Evolutionary conservation across 179 eudicot species (phyloP).

Genomic region (Silene coronaria): DNA sequence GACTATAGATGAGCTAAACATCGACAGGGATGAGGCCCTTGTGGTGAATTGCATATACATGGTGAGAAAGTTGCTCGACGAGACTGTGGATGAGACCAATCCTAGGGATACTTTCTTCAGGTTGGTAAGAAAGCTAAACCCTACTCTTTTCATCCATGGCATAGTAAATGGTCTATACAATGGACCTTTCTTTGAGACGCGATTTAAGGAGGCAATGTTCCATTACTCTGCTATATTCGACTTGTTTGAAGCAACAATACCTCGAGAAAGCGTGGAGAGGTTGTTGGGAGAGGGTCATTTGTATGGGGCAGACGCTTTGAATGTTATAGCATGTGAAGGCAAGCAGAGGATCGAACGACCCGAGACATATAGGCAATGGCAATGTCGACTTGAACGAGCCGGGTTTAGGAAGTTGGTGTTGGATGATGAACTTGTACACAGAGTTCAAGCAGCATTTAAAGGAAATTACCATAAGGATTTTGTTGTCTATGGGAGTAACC

Average conservation of each 20-base stretch:
- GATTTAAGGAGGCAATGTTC: constrained; percentile 38
- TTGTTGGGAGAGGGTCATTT: constrained; percentile 32
- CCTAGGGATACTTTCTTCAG: constrained; percentile 41
- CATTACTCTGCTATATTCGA: constrained; percentile 36
- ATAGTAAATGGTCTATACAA: constrained; percentile 35
- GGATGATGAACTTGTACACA: constrained; percentile 21
- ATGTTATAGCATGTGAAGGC: constrained; percentile 45
- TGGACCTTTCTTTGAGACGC: constrained; percentile 41
- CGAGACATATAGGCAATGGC: constrained; percentile 42
- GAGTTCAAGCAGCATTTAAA: constrained; percentile 31
- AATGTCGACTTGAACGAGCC: constrained; percentile 26
- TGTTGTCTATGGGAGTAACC: constrained; percentile 31
- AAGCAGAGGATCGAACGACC: constrained; percentile 42
- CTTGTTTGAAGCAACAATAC: constrained; percentile 34
- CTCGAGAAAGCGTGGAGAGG: constrained; percentile 32
- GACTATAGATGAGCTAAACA: constrained; percentile 34
- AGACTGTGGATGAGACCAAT: constrained; percentile 31
- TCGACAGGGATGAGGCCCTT: constrained; percentile 31
- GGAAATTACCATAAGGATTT: constrained; percentile 45
- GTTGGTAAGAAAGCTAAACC: constrained; percentile 34
- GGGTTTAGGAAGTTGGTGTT: constrained; percentile 35
- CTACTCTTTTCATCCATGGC: constrained; percentile 34
- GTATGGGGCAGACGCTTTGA: constrained; percentile 32
- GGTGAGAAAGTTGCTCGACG: constrained; percentile 36
- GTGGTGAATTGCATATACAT: constrained; percentile 35